Base-by-base conservation (phyloP, 495 filamentous ascomycete species). In the Parathielavia appendiculata region DNA sequence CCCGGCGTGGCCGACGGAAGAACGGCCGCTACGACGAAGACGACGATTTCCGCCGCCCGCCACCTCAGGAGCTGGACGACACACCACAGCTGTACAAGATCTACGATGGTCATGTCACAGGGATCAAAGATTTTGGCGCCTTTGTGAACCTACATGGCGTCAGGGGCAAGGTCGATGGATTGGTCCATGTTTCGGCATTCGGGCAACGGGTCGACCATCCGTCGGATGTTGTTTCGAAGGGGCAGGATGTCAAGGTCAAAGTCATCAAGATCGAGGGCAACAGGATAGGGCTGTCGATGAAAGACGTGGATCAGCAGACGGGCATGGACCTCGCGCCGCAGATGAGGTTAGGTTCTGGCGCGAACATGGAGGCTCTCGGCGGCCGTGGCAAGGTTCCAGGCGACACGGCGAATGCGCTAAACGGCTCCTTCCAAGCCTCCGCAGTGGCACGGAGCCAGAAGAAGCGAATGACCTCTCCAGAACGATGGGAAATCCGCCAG, bases 111-210 rank as follows among this genome's bases (percentile, higher is more conserved):
- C 83, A 84, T 58, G 87, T 97, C 43, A 96, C 90, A 3, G 91
- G 91, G 0, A 78, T 97, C 34, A 97, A 96, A 68, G 89, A 96
- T 62, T 98, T 97, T 73, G 93, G 93, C 36, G 90, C 86, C 13
- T 98, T 98, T 71, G 91, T 98, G 51, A 97, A 92, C 63, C 72
- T 98, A n/a, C 77, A 83, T 64, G 89, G 90, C 23, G 86, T 98
- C 5, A 84, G 79, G 68, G 90, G 92, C 16, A 95, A 91, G 67
- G 87, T 95, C 22, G 92, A 96, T 65, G 93, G 93, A 3, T 79
- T 98, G 66, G 92, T 97, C 7, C 93, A 98, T 71, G 82, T 98
- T n/a, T 95, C 92, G 34, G 88, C 88, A n/a, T 88, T 97, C 75
- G 89, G 90, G 1, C 85, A 85, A 38, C 83, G 92, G 26, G 90